Conservation (phyloP, 805 yeast genomes). For the Ogataea henricii region DNA sequence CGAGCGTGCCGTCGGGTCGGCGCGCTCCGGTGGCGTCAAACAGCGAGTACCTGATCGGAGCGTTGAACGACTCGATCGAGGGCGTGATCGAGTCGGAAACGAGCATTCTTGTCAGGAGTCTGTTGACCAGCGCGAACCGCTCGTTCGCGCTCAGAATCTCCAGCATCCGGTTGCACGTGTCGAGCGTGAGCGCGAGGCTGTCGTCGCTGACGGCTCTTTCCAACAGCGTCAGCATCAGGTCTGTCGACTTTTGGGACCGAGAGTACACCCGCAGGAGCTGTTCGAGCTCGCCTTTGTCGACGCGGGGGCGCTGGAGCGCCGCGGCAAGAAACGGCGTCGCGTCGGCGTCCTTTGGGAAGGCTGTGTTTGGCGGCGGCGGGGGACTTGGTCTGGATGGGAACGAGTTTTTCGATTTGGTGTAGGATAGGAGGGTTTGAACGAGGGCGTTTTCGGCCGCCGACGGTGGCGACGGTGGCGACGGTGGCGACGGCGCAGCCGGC, state of each 20-base stretch:
- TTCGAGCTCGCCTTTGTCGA: not conserved
- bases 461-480: too few relatives aligned
- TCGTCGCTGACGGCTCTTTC: not conserved
- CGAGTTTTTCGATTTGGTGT: not conserved
- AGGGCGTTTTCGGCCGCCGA: not conserved
- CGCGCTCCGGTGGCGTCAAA: not conserved
- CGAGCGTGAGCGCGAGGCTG: not conserved
- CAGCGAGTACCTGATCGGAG: conserved; percentile 1
- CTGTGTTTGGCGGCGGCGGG: not conserved
- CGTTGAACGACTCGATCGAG: conserved; percentile 6
- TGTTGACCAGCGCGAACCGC: conserved; percentile 3
- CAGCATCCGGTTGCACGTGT: conserved; percentile 7
- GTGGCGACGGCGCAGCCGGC: too few relatives aligned
- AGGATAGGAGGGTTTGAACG: not conserved
- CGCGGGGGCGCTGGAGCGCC: not conserved
- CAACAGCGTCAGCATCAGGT: not conserved
- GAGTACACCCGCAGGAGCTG: not conserved
- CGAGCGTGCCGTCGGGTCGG: not conserved
- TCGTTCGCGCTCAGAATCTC: not conserved
- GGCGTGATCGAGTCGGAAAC: conserved; percentile 1
- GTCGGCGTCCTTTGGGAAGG: not conserved
- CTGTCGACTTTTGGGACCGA: not conserved
- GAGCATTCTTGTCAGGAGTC: conserved; percentile 9
- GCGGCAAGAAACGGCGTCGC: not conserved
- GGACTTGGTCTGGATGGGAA: too few relatives aligned